Base-by-base conservation (phyloP, 176 grass and related monocot genomes). In the Aechmea fasciata region DNA sequence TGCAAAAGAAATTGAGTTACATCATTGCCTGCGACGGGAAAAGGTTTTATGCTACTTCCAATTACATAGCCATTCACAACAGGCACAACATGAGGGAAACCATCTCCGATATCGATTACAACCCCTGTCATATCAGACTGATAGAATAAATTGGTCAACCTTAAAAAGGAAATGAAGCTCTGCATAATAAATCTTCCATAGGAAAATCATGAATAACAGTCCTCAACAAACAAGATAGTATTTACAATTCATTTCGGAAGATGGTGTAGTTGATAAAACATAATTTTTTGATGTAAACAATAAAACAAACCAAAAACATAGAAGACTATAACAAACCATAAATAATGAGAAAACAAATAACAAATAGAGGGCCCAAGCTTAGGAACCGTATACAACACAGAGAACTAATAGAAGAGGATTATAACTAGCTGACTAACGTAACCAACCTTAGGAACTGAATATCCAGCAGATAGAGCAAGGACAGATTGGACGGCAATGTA, bases 61-160 rank as follows among this genome's bases (percentile, higher is more conserved):
- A 97, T 92, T 47, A 97, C 87, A 79, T 97, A 97, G 67, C 94
- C 94, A 70, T 97, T 89, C 15, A 97, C 89, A 75, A 97, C 94
- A 11, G 94, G 94, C 61, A 97, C 94, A 10, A 97, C 69, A 55
- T 97, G 89, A 19, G 89, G 77, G 52, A 89, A 78, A 65, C 94
- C 89, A 83, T 97, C 84, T 76, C 94, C 94, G 61, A 97, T 92
- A 77, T 97, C 94, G 75, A 97, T 86, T 81, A 92, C 89, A 53
- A 97, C 94, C 78, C 94, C 94, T 92, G 94, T 97, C 89, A 92
- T 97, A 84, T 92, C 89, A 93, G 84, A 83, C 94, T 97, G 89
- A 90, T 49, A 75, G 83, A 81, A 81, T 77, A 76, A 82, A 86
- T 81, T 70, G 71, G 71, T 87, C 70, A 79, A 78, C 75, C 22